phyloP scores from a whole-genome alignment of 2,329 filamentous ascomycete species.

The Penicillium verrucosum region DNA sequence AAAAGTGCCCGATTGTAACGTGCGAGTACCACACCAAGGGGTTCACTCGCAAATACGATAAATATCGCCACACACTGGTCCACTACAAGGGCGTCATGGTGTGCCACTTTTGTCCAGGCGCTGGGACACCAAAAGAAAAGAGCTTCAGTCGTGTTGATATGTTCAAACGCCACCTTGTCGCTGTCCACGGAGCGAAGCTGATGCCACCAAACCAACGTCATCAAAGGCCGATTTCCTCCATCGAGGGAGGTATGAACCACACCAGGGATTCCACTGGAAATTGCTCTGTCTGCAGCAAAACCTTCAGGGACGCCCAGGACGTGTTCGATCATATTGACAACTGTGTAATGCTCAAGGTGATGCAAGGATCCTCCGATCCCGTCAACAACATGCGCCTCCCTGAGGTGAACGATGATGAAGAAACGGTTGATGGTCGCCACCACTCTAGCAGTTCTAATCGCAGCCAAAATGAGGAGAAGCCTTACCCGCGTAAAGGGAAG shows the following conservation, averaged over 20 bases:
- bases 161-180: neutral
- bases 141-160: neutral
- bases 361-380: neutral
- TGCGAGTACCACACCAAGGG: neutral
- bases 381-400: neutral
- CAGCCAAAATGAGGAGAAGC: conserved; percentile 39
- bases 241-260: neutral
- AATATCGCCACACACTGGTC: neutral
- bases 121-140: neutral
- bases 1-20: neutral
- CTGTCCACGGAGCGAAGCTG: neutral
- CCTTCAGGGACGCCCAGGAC: neutral
- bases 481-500: conserved; percentile 79
- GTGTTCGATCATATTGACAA: neutral
- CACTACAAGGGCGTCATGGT: neutral
- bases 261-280: neutral
- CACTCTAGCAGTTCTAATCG: conserved; percentile 38
- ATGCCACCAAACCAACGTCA: neutral
- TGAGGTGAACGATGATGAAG: neutral
- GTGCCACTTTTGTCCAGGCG: neutral
- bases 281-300: neutral
- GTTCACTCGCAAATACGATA: neutral
- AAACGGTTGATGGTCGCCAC: no score
- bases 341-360: neutral
- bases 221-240: neutral